phyloP scores from a whole-genome alignment of 129 eudicot species.

The Gnaphalium uliginosum region DNA sequence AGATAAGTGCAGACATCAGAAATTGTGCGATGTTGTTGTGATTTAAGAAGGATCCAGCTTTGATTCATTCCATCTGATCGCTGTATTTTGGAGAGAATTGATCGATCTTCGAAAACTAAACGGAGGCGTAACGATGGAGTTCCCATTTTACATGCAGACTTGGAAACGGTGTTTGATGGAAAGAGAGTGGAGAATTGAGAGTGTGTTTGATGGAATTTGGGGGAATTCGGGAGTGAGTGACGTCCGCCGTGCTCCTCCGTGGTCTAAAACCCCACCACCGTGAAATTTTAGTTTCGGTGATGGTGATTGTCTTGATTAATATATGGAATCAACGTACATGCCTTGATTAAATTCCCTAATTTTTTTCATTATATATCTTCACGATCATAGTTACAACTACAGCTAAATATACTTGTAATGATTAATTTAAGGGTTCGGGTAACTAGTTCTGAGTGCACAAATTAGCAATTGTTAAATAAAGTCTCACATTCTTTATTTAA shows the following conservation, averaged over 20 bases:
- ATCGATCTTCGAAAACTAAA: constrained; percentile 57
- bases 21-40: constrained; percentile 50
- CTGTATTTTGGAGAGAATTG: constrained; percentile 57
- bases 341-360: too few species aligned
- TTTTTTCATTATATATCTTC: too few species aligned
- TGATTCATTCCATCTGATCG: constrained; percentile 60
- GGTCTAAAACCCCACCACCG: constrained; percentile 31
- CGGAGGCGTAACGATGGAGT: constrained; percentile 46
- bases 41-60: constrained; percentile 72
- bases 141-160: constrained; percentile 41
- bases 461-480: too few species aligned
- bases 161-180: not conserved
- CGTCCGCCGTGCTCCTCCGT: constrained; percentile 28
- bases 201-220: constrained; percentile 1
- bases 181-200: not conserved
- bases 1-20: constrained; percentile 58
- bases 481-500: too few species aligned
- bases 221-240: not conserved
- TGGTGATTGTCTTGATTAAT: too few species aligned
- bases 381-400: too few species aligned
- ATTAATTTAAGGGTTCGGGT: too few species aligned
- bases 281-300: too few species aligned
- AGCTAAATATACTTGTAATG: too few species aligned
- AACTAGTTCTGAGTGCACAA: too few species aligned
- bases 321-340: too few species aligned